Conservation (phyloP, 257 asterid species). For the Petunia axillaris region DNA sequence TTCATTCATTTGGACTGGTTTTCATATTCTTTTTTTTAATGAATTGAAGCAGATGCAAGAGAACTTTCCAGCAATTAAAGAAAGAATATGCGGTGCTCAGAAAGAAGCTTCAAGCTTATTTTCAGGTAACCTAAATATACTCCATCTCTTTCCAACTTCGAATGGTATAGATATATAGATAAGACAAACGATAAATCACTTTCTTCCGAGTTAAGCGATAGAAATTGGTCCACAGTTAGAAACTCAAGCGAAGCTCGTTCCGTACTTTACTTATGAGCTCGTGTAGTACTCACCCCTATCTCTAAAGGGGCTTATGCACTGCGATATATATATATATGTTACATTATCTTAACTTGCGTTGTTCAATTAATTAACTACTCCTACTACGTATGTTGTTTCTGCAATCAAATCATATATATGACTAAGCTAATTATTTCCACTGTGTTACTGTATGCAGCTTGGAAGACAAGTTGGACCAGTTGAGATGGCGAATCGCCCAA, state of each 20-base stretch:
- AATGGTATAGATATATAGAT: background rate
- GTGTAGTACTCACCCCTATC: too few relatives aligned
- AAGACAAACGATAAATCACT: too few relatives aligned
- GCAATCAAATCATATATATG: background rate
- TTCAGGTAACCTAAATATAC: slow-evolving; percentile 49
- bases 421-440: background rate
- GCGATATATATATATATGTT: too few relatives aligned
- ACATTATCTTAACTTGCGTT: background rate
- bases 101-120: slow-evolving; percentile 75
- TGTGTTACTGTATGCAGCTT: slow-evolving; percentile 39
- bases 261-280: too few relatives aligned
- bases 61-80: slow-evolving; percentile 69
- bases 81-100: slow-evolving; percentile 63
- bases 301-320: too few relatives aligned
- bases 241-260: too few relatives aligned
- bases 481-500: slow-evolving; percentile 56
- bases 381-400: too few relatives aligned
- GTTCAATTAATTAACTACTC: background rate
- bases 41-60: slow-evolving; percentile 58
- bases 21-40: background rate
- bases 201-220: too few relatives aligned
- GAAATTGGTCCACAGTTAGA: too few relatives aligned
- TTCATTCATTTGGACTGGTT: background rate
- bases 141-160: background rate
- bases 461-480: slow-evolving; percentile 67